phyloP scores from a whole-genome alignment of 2,329 filamentous ascomycete species.

The Xylariaceae sp. region DNA sequence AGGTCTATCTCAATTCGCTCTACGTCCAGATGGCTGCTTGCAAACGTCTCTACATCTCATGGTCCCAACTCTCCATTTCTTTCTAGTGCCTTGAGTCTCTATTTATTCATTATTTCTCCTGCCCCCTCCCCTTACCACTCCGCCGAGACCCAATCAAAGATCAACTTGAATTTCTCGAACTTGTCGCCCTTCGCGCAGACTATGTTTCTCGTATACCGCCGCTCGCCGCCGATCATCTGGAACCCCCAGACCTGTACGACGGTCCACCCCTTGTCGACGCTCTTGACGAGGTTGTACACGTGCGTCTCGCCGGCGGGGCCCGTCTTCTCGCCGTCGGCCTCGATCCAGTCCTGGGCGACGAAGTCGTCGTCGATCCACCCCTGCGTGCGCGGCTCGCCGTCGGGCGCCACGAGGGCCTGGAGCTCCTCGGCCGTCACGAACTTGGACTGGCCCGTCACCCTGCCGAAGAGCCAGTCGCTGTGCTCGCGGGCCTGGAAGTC shows the following conservation, averaged over 20 bases:
- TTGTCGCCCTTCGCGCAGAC: slow-evolving; percentile 56
- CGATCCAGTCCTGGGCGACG: slow-evolving; percentile 66
- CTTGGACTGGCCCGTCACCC: slow-evolving; percentile 64
- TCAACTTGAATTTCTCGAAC: slow-evolving; percentile 54
- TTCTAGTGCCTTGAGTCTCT: no score
- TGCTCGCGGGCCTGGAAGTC: slow-evolving; percentile 65
- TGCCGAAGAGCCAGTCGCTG: slow-evolving; percentile 80
- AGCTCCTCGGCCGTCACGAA: slow-evolving; percentile 60
- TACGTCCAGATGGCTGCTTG: no score
- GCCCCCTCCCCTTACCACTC: neutral
- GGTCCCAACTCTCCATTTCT: no score
- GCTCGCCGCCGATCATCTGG: slow-evolving; percentile 57
- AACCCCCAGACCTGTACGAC: slow-evolving; percentile 68
- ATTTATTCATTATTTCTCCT: neutral
- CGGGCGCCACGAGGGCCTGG: slow-evolving; percentile 61
- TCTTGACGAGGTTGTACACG: slow-evolving; percentile 68
- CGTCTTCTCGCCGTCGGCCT: slow-evolving; percentile 56
- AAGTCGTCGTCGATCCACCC: slow-evolving; percentile 59
- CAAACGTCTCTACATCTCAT: no score
- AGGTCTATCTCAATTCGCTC: no score
- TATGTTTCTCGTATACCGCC: slow-evolving; percentile 60
- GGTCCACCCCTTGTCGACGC: slow-evolving; percentile 57
- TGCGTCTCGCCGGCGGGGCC: slow-evolving; percentile 65
- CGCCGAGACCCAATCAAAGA: slow-evolving; percentile 58
- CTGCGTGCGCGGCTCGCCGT: slow-evolving; percentile 59